These are phyloP conservation scores for Rhexocercosporidium sp. DNA, from an alignment of 2,329 filamentous ascomycete genomes.

Conservation along the genomic window DNA sequence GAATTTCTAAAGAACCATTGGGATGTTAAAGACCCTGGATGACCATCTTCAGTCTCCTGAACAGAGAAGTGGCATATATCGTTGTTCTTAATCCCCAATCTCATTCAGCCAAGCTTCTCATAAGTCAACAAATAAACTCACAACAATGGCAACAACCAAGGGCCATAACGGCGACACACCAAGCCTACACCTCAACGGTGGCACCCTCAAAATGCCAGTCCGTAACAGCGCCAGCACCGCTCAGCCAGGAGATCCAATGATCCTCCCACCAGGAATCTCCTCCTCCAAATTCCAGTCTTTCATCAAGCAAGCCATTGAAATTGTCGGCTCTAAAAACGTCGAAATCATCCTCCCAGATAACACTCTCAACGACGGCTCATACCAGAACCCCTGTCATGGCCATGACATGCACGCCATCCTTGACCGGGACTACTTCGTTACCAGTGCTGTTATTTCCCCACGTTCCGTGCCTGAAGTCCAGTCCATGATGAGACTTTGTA, in stretches of 20 bases:
- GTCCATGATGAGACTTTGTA: conserved; percentile 17
- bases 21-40: no score
- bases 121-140: not conserved
- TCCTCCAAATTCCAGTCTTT: conserved; percentile 20
- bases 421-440: conserved; percentile 48
- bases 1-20: no score
- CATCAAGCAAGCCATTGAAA: conserved; percentile 7
- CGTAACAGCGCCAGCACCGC: not conserved
- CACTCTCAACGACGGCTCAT: conserved; percentile 20
- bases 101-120: no score
- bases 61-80: no score
- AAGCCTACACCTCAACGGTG: not conserved
- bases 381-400: conserved; percentile 23
- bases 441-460: conserved; percentile 16
- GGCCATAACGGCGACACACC: not conserved
- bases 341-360: conserved; percentile 15
- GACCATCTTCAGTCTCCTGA: no score
- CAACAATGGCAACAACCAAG: not conserved
- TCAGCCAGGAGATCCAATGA: conserved; percentile 14
- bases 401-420: conserved; percentile 49
- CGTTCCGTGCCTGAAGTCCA: conserved; percentile 49
- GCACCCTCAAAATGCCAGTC: conserved; percentile 6
- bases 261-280: conserved; percentile 21
- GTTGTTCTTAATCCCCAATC: no score
- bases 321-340: conserved; percentile 17